These are phyloP conservation scores for Rhinocladiella similis DNA, from an alignment of 2,329 filamentous ascomycete species.

Conservation along the genomic window DNA sequence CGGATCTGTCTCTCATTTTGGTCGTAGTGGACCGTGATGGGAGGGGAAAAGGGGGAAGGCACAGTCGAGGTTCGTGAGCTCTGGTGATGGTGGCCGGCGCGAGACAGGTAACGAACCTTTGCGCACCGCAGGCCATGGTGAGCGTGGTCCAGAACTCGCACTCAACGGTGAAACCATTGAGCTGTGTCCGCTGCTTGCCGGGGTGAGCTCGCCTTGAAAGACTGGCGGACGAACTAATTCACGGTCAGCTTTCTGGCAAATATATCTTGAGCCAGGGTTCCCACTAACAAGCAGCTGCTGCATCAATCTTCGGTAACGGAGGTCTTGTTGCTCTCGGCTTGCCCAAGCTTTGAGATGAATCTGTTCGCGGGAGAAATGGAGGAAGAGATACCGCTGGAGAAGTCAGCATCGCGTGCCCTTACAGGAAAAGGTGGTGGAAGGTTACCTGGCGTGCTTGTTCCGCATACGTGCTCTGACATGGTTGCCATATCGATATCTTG, in stretches of 20 bases:
- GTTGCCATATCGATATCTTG: constrained; percentile 76
- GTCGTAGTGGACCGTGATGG: constrained; percentile 33
- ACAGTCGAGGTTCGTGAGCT: constrained; percentile 50
- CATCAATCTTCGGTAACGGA: constrained; percentile 22
- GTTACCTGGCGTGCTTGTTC: constrained; percentile 40
- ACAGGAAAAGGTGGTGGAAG: constrained; percentile 20
- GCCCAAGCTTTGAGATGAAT: constrained; percentile 12
- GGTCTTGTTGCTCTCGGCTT: constrained; percentile 15
- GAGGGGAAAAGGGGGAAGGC: constrained; percentile 55
- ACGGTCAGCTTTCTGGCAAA: not conserved
- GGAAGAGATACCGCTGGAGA: constrained; percentile 9
- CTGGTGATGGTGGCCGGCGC: constrained; percentile 45
- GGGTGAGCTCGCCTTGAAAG: constrained; percentile 55
- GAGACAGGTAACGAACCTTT: constrained; percentile 43
- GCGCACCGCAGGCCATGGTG: constrained; percentile 40
- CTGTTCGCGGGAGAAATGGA: constrained; percentile 18
- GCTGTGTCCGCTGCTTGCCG: constrained; percentile 60
- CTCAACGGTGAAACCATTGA: constrained; percentile 66
- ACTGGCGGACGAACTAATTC: constrained; percentile 8
- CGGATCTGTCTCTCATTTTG: constrained; percentile 15
- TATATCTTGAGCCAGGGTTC: not conserved
- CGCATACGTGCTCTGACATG: constrained; percentile 83
- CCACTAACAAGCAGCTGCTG: constrained; percentile 20
- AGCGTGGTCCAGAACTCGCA: constrained; percentile 49
- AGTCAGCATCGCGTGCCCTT: constrained; percentile 16